Evolutionary conservation across 2,329 filamentous ascomycete species (phyloP), one percentile per base, ranked within the genome.

Genomic region (Monosporascus cannonballus): DNA sequence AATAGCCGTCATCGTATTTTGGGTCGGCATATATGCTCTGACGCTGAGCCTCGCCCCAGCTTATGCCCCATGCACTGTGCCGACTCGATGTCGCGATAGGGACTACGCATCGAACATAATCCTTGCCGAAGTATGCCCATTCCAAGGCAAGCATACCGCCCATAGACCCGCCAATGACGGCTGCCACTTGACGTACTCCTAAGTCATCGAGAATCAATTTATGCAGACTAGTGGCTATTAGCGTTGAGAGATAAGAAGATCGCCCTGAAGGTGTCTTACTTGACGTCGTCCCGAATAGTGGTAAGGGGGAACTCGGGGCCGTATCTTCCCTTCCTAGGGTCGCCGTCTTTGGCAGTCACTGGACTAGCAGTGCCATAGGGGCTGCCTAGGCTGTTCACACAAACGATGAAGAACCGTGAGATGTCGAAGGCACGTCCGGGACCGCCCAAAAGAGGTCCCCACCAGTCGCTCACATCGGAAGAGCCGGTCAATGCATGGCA

Each of bases 1-100:
- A 99, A 73, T 96, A 97, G 45, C 94, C 94, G 65, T 97, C 92
- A 56, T 96, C 91, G 70, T 99, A 99, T 74, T 96, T 97, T 34
- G 94, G 94, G 68, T 99, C 94, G 39, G 90, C 92, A 73, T 97
- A 99, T 68, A 99, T 97, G 78, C 88, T 92, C 72, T 94, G 89
- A 49, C 90, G 80, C 69, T 95, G 90, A 3, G 89, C 89, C 68
- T 94, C 90, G 42, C 89, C 89, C 90, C 90, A 95, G 71, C 87
- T 92, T 64, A 94, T 95, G 24, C 90, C 87, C 90, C 90, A 95
- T 5, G 90, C 90, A 63, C 89, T 93, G 70, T 94, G 90, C 42
- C 86, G 78, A 61, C 87, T 89, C 7, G 89, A 93, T 6, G 90
- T 94, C 22, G 90, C 90, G 61, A 95, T 93, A 15, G 90, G 87